Evolutionary conservation across 768 basidiomycete species (phyloP), one percentile per base, ranked within the genome.

Genomic region (Suillus occidentalis): DNA sequence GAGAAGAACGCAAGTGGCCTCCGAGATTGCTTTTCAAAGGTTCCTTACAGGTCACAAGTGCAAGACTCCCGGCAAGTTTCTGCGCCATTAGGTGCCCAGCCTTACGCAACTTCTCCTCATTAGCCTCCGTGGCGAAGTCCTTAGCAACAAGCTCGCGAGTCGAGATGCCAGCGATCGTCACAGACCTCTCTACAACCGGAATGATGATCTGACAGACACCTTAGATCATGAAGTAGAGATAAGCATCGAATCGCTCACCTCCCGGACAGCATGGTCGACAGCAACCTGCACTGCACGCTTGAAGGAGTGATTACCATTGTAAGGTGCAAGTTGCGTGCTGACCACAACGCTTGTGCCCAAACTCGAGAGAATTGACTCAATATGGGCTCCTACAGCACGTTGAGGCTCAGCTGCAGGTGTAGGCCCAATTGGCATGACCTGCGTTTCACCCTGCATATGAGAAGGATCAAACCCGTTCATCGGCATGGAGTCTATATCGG

Each of bases 131-230:
- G 4, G 91, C 95, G 68, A 96, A 99, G 76, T 99, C 97, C 78
- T 99, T 99, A 55, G 89, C 86, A 22, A 97, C 94, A 12, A 99
- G 82, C 73, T 99, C 97, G 45, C 95, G 85, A 20, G 97, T 97
- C 16, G 97, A 99, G 68, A 99, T 99, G 31, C 95, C 95, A 13
- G 97, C 97, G 68, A 99, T 99, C 1, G 97, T 99, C 28, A 98
- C 97, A 25, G 96, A 98, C 61, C 97, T 87, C 71, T 99, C 97
- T 28, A 99, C 96, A 60, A 99, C 97, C 6, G 97, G 97, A 20
- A 96, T 82, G 69, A 99, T 96, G 65, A 99, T 98, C 89, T 95
- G 68, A 1, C 55, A 52, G 61, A 66, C 52, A 61, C 31, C 60
- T 59, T 57, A 61, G 34, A 34, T 4, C 36, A 42, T 28, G 5